A percentile compares a stretch with the other conserved stretches of the same genome.
These are phyloP conservation scores for Kodamaea leandrae DNA, from an alignment of 805 yeast species.

Conservation along the genomic window DNA sequence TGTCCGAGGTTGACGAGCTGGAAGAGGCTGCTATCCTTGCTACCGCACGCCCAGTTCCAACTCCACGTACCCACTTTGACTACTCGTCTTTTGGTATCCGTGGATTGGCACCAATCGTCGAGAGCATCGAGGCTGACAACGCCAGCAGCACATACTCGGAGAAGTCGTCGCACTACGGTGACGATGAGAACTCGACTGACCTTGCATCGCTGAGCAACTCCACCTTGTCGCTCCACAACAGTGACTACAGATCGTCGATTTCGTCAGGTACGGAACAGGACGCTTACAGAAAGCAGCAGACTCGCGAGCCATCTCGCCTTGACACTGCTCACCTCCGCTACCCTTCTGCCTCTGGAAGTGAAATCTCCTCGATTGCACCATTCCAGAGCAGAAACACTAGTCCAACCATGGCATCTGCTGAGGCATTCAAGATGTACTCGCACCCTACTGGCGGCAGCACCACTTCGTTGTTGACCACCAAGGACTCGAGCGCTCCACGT, in stretches of 20 bases:
- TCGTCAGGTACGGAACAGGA: constrained; percentile 30
- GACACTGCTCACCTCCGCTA: constrained; percentile 2
- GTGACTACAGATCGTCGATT: constrained; percentile 37
- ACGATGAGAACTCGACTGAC: constrained; percentile 18
- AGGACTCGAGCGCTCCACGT: constrained; percentile 16
- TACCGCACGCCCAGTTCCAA: constrained; percentile 11
- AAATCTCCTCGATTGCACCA: constrained; percentile 6
- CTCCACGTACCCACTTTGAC: constrained; percentile 20
- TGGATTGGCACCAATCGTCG: constrained; percentile 41
- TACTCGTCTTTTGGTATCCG: constrained; percentile 24
- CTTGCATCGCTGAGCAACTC: constrained; percentile 31
- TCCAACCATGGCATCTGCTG: neutral
- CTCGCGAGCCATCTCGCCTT: neutral
- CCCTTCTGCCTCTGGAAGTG: constrained; percentile 9
- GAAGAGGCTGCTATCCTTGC: constrained; percentile 10
- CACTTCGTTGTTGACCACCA: constrained; percentile 7
- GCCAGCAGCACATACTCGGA: constrained; percentile 24
- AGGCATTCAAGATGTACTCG: neutral
- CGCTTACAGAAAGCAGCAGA: constrained; percentile 2
- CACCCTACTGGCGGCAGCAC: neutral
- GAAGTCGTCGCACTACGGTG: constrained; percentile 16
- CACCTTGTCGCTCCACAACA: constrained; percentile 37
- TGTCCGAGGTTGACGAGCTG: constrained; percentile 16
- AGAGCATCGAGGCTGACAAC: constrained; percentile 24
- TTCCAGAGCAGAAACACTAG: neutral